Evolutionary conservation across 2,329 filamentous ascomycete genomes (phyloP), one percentile per base, ranked within the genome.

Genomic region (Chalaropsis ovoidea): DNA sequence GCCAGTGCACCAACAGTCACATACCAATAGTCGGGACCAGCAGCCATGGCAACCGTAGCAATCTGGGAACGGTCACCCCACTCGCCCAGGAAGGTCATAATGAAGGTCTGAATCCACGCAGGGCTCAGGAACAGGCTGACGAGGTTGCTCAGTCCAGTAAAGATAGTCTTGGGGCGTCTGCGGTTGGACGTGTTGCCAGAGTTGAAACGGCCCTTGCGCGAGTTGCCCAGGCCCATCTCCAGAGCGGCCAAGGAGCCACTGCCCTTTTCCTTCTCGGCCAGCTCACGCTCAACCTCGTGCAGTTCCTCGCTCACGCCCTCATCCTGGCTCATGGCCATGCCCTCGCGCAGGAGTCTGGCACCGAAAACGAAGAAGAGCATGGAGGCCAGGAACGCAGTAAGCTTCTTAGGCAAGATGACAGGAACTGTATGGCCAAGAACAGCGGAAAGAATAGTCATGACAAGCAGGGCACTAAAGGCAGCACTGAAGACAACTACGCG

Each of bases 41-140:
- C 93, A 62, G 94, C 94, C 94, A 99, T 99, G 64, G 94, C 94
- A 73, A 99, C 95, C 0, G 94, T 99, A 24, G 94, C 94, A 72
- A 99, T 97, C 77, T 99, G 94, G 74, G 90, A 95, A 70, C 94
- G 86, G 73, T 99, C 94, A 66, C 94, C 94, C 94, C 94, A 99
- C 75, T 99, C 94, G 49, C 94, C 94, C 39, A 99, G 78, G 77
- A 99, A 99, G 1, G 94, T 99, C 94, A 99, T 99, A 71, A 95
- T 84, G 73, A 99, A 99, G 0, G 94, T 99, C 77, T 97, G 93
- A 15, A 99, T 94, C 94, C 94, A 99, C 0, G 92, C 94, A 1
- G 94, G 94, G 75, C 90, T 96, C 47, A 99, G 81, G 3, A 99
- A 82, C 6, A 99, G 80, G 11, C 89, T 91, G 69, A 91, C 84